Percentiles rank a stretch among this genome's conserved stretches.
These are phyloP conservation scores for Salix caprea DNA, from an alignment of 345 rosid species.

Conservation along the genomic window DNA sequence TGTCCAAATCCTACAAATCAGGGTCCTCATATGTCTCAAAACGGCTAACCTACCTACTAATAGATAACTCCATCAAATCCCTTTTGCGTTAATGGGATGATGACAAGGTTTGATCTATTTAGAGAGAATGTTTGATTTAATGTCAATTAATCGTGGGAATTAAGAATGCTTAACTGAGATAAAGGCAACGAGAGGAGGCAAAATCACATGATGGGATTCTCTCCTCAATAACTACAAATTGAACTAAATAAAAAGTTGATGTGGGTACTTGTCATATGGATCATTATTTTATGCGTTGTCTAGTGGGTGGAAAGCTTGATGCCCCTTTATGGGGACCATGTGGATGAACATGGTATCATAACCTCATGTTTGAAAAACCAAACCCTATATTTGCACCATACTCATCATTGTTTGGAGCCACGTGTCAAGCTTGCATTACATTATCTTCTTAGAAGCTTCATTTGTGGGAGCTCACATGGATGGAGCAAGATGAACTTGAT, in stretches of 20 bases:
- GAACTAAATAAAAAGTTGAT: slow-evolving; percentile 1
- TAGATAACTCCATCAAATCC: background rate
- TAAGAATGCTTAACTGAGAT: slow-evolving; percentile 5
- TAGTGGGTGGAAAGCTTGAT: slow-evolving; percentile 37
- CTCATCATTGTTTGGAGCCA: slow-evolving; percentile 13
- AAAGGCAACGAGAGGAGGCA: background rate
- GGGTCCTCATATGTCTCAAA: slow-evolving; percentile 14
- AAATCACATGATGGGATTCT: slow-evolving; percentile 24
- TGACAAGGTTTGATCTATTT: background rate
- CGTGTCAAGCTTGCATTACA: slow-evolving; percentile 15
- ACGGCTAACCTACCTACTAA: slow-evolving; percentile 12
- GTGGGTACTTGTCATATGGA: slow-evolving; percentile 16
- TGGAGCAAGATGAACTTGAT: background rate
- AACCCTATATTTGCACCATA: slow-evolving; percentile 23
- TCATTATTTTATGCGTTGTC: slow-evolving; percentile 32
- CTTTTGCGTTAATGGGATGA: slow-evolving; percentile 3
- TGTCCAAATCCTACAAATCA: slow-evolving; percentile 6
- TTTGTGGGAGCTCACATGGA: slow-evolving; percentile 14
- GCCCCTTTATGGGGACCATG: slow-evolving; percentile 45
- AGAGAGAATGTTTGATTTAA: slow-evolving; percentile 11
- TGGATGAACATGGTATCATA: slow-evolving; percentile 38
- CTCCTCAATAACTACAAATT: background rate
- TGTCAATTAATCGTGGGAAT: slow-evolving; percentile 5
- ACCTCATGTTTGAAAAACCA: slow-evolving; percentile 4
- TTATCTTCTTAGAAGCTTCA: slow-evolving; percentile 12